Evolutionary conservation across 257 asterid species (phyloP).

Genomic region (Ajuga chamaepitys): DNA sequence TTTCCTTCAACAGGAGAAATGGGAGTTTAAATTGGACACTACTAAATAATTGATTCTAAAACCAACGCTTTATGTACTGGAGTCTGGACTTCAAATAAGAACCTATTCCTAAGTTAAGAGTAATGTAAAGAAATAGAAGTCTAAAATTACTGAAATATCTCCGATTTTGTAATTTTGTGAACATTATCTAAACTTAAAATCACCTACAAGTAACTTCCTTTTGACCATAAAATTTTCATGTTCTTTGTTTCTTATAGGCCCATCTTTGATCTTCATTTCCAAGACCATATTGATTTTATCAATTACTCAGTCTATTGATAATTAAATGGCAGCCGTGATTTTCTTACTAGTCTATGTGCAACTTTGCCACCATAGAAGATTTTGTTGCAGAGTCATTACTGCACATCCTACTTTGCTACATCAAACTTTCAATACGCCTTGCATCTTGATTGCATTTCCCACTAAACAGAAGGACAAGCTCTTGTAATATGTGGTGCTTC

Average conservation of each 20-base stretch:
- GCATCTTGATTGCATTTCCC: background rate
- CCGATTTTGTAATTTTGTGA: background rate
- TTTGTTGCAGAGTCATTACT: background rate
- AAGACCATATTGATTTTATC: background rate
- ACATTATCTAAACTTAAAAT: background rate
- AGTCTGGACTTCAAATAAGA: background rate
- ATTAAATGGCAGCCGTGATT: background rate
- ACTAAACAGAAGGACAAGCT: background rate
- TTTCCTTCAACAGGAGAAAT: background rate
- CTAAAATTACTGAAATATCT: background rate
- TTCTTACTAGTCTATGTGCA: background rate
- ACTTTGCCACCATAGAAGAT: background rate
- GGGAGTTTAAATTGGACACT: background rate
- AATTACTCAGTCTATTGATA: background rate
- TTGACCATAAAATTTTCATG: background rate
- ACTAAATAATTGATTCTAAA: background rate
- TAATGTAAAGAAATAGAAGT: background rate
- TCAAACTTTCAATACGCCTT: background rate
- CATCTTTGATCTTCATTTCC: background rate
- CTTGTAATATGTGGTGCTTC: background rate
- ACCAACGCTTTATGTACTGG: background rate
- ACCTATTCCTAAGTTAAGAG: background rate
- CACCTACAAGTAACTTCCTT: background rate
- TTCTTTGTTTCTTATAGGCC: too few species aligned
- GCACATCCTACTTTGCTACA: background rate